Conservation (phyloP, 805 yeast species). For the Schwanniomyces polymorphus region DNA sequence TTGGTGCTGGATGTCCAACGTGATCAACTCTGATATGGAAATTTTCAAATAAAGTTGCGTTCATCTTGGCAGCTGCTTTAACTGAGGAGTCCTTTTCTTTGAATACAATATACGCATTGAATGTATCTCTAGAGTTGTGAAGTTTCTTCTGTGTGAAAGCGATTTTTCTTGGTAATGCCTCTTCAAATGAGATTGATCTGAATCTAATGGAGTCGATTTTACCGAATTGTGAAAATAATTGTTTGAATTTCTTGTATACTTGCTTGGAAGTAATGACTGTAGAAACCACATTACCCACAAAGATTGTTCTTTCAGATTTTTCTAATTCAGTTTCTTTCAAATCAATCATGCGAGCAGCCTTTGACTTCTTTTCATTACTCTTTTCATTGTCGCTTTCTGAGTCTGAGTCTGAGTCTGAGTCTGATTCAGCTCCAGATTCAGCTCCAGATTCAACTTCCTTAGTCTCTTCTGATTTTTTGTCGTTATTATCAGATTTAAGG, state of each 20-base stretch:
- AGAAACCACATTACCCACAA: slow-evolving; percentile 81
- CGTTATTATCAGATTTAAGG: slow-evolving; percentile 35
- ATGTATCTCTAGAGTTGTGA: slow-evolving; percentile 73
- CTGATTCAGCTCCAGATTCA: neutral
- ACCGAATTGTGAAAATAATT: slow-evolving; percentile 54
- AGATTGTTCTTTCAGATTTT: slow-evolving; percentile 81
- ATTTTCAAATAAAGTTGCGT: slow-evolving; percentile 65
- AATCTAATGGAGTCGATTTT: slow-evolving; percentile 76
- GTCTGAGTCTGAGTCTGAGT: slow-evolving; percentile 3
- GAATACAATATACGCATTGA: slow-evolving; percentile 88
- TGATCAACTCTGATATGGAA: slow-evolving; percentile 90
- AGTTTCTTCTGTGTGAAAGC: slow-evolving; percentile 82
- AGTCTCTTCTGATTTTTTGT: slow-evolving; percentile 11
- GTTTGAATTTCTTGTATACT: slow-evolving; percentile 62
- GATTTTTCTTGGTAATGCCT: slow-evolving; percentile 85
- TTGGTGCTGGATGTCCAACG: slow-evolving; percentile 86
- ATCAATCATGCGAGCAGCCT: slow-evolving; percentile 52
- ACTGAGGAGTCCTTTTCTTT: slow-evolving; percentile 49
- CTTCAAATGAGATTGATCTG: slow-evolving; percentile 88
- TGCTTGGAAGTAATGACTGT: slow-evolving; percentile 64
- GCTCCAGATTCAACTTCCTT: slow-evolving; percentile 15
- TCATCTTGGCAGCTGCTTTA: slow-evolving; percentile 50
- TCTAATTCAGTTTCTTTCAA: slow-evolving; percentile 70
- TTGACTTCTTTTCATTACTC: slow-evolving; percentile 10
- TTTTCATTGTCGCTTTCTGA: slow-evolving; percentile 17